Base-by-base conservation (phyloP, 176 grass and related monocot species). In the Cenchrus fungigraminus region DNA sequence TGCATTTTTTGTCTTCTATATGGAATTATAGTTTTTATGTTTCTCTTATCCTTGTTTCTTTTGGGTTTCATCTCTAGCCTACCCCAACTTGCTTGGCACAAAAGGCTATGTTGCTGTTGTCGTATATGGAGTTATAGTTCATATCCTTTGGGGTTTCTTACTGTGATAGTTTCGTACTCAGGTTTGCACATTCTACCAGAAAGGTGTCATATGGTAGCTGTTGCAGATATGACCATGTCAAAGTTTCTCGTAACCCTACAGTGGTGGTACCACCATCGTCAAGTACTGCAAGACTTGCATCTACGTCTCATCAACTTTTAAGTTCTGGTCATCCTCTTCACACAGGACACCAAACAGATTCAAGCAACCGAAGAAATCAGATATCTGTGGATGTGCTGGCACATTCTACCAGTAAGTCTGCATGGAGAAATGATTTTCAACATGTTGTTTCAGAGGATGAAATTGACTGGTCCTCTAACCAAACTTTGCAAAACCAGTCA, bases 111-210 rank as follows among this genome's bases (percentile, higher is more conserved):
- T 40, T 40, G 37, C 56, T 40, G 37, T 40, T 40, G 37, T 62
- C 25, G 52, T 65, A 82, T 53, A 17, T 56, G 57, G 42, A 45
- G 25, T 61, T 80, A 75, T 40, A 72, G 46, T 86, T 43, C 46
- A 71, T 55, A 68, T 76, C 16, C 31, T 77, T 7, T 83, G 68
- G 51, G 29, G 51, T 86, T 84, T 73, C 74, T 89, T 44, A 87
- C 45, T 78, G 20, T 74, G 25, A 32, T 77, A 43, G 13, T 78
- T 79, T 20, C 74, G 50, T 65, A 29, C 64, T 76, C 78, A 98
- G 97, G 83, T 94, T 50, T 98, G 97, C 88, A 98, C 97, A 8
- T 98, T 98, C 83, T 98, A 98, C 73, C 97, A 98, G 86, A 96
- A 91, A 91, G 97, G 93, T 40, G 60, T 96, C 91, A 4, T 99